Evolutionary conservation across 2,329 filamentous ascomycete species (phyloP), one percentile per base, ranked within the genome.

Genomic region (Nemania abortiva): DNA sequence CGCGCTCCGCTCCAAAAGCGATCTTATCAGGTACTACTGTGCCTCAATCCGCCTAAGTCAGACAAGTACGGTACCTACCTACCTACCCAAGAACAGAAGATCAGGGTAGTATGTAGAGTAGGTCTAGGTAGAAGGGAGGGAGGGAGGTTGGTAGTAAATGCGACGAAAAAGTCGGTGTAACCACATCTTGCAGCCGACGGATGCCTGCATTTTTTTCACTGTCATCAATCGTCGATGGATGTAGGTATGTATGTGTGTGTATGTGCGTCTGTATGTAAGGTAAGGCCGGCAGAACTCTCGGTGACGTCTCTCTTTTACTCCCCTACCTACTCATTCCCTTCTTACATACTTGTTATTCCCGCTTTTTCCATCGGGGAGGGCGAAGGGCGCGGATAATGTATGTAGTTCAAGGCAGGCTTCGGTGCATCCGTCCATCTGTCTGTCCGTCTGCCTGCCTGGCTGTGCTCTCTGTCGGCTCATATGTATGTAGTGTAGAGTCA

Each of bases 131-230:
- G n/a, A n/a, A n/a, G 13, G 13, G 37, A 42, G 34, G n/a, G 34
- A 2, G 47, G 3, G 29, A 62, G 45, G 63, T 66, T 27, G 50
- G 50, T 53, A 53, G 31, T 10, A 29, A 55, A 39, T 47, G 60
- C 55, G 39, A 56, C 59, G 63, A 59, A 64, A 71, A 63, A 70
- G 67, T 70, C 67, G 66, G 70, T 71, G 63, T 71, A 71, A 67
- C 67, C 64, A 65, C 64, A 63, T 70, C 63, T 65, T 50, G 63
- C 64, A 62, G 63, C 60, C 49, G 58, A 54, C 62, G 59, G 65
- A 39, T 54, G 63, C 55, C 63, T 56, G 55, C 50, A 63, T 52
- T 52, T 11, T 27, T 52, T 20, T 24, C 24, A 57, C 47, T 34
- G 49, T 31, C 39, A 55, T 39, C 37, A n/a, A 49, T 61, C 47